phyloP scores from a whole-genome alignment of 208 protist genomes.

The Trypanosoma boissoni region DNA sequence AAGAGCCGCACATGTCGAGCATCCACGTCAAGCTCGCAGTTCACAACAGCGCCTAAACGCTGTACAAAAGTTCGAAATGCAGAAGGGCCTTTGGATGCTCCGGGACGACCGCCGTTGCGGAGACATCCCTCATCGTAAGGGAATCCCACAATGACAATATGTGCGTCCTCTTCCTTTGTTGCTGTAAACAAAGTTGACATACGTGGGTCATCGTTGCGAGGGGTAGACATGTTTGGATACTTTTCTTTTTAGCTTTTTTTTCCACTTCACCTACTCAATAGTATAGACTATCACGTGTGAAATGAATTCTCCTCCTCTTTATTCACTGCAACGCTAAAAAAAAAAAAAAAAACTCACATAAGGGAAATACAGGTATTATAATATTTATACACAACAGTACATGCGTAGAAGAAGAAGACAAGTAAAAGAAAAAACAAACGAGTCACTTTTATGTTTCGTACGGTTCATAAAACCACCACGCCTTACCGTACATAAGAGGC shows the following conservation, averaged over 20 bases:
- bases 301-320: too few species aligned
- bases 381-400: too few species aligned
- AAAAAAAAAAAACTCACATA: too few species aligned
- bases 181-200: conserved; percentile 18
- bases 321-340: too few species aligned
- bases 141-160: conserved; percentile 72
- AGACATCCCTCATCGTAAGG: conserved; percentile 64
- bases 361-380: too few species aligned
- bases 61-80: conserved; percentile 29
- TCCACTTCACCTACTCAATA: too few species aligned
- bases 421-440: too few species aligned
- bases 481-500: too few species aligned
- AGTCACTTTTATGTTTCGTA: too few species aligned
- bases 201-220: conserved; percentile 24
- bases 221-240: conserved; percentile 5
- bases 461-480: too few species aligned
- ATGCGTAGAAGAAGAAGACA: too few species aligned
- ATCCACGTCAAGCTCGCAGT: conserved; percentile 45
- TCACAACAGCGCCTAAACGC: conserved; percentile 48
- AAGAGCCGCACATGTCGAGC: conserved; percentile 19
- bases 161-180: conserved; percentile 16
- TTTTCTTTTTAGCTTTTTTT: not conserved
- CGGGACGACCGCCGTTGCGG: conserved; percentile 62
- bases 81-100: conserved; percentile 34
- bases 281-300: too few species aligned